Base-by-base conservation (phyloP, 1,284 basidiomycete species). In the Microbotryum silenes-acaulis region DNA sequence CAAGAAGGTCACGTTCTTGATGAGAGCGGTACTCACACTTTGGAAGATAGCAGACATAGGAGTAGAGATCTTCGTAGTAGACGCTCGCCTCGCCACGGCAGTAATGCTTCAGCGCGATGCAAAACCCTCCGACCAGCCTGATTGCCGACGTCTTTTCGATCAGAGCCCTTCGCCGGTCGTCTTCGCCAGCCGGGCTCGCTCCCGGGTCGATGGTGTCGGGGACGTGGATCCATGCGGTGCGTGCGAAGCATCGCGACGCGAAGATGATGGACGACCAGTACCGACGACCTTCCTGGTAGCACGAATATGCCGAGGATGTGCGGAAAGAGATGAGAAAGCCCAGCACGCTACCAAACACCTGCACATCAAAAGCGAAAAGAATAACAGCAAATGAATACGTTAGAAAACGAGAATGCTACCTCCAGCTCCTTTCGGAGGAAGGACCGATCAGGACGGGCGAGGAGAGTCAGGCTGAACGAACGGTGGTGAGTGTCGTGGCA, bases 291-390 rank as follows among this genome's bases (percentile, higher is more conserved):
- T 89, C 86, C 67, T 83, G 84, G 74, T 88, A 86, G 79, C 85
- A 77, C 70, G 87, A 85, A 70, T 87, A 88, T 23, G 85, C 85
- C 3, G 85, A 85, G 3, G 85, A 87, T 1, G 86, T 88, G 46
- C 86, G 77, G 72, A 82, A 54, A 1, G 83, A 83, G 57, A 85
- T 80, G 46, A 85, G 80, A 66, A 85, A 84, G 79, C 83, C 83
- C 12, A 84, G 76, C 0, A 85, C 82, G 8, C 83, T 84, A 78
- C 84, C 83, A 50, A 83, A 73, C 14, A 78, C 77, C 4, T 76
- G 78, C 20, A 79, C 29, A 12, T 23, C 51, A 7, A 20, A 10
- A 50, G 10, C 18, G 48, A 20, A 50, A 12, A 12, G 2, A 1
- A 9, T 27, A 8, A 50, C 0, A 23, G 14, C 37, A 37, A 37